Evolutionary conservation across 306 rosid genomes (phyloP), one percentile per base, ranked within the genome.

Genomic region (Vigna hirtella): DNA sequence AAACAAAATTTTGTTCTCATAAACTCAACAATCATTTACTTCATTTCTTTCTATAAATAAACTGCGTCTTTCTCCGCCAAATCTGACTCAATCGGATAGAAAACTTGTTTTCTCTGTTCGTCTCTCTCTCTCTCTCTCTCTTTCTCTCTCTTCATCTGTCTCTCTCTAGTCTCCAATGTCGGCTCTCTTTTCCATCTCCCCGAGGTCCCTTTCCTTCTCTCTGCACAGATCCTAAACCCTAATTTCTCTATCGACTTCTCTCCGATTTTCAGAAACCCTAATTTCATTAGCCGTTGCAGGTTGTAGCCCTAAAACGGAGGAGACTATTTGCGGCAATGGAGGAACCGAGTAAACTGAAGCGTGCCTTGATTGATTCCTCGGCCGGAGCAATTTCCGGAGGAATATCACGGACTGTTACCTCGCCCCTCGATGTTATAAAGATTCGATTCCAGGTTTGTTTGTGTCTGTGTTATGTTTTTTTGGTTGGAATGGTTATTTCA

Each of bases 371-470:
- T 42, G 97, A 89, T 83, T 57, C 93, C 22, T 57, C 89, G 16
- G 97, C 98, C 10, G 98, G 98, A 13, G 94, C 96, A 34, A 86
- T 89, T 76, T 87, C 98, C 13, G 97, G 98, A 38, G 97, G 87
- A 28, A 86, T 95, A 28, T 92, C 98, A 34, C 84, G 97, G 69
- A 95, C 92, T 2, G 92, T 95, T 8, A 95, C 98, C 40, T 92
- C 97, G 15, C 98, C 97, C 36, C 97, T 92, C 65, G 98, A 95
- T 69, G 98, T 95, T 74, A 95, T 95, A 75, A 95, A 95, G 89
- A 95, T 95, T 87, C 86, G 97, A 80, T 95, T 95, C 69, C 98
- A 95, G 93, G 98, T 92, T 13, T 63, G 58, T 61, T 47, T 14
- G 16, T 30, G 51, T 63, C 14, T 18, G 22, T 18, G 26, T 63